Base-by-base conservation (phyloP, 257 asterid species). In the Lycium barbarum region DNA sequence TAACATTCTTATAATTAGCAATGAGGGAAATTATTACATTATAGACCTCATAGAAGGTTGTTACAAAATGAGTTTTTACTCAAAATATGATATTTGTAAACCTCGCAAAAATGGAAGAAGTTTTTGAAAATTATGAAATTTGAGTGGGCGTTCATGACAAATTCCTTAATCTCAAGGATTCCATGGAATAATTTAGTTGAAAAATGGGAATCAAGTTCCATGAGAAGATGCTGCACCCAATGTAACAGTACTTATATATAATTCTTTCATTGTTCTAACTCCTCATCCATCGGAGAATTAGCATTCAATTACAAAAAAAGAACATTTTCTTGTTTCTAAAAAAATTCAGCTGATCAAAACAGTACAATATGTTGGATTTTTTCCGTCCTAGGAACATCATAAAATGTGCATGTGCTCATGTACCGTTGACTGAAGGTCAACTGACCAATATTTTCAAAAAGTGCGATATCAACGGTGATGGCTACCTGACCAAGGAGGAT, bases 401-500 rank as follows among this genome's bases (percentile, higher is more conserved):
- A 76, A 58, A 40, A 26, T 76, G 82, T 76, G 13, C 65, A 2
- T 76, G 82, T 10, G 45, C 14, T 3, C 49, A 76, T 13, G 20
- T 76, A 51, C 65, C 65, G 26, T 26, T 76, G 65, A 26, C 65
- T 26, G 65, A 76, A 15, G 63, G 13, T 15, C 82, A 51, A 33
- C 9, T 76, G 47, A 13, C 15, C 9, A 76, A 51, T 13, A 0
- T 76, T 8, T 53, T 76, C 65, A 76, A 26, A 15, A 9, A 15
- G 20, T 26, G 59, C 5, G 82, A 76, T 76, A 3, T 15, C 8
- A 76, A 76, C 47, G 80, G 86, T 0, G 90, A 85, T 33, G 83
- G 80, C 2, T 45, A 67, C 40, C 15, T 87, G 5, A 54, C 40
- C 35, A 85, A 20, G 83, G 45, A 62, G 3, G 88, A 87, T 11